Base-by-base conservation (phyloP, 495 filamentous ascomycete genomes). In the Penicillium paxilli region DNA sequence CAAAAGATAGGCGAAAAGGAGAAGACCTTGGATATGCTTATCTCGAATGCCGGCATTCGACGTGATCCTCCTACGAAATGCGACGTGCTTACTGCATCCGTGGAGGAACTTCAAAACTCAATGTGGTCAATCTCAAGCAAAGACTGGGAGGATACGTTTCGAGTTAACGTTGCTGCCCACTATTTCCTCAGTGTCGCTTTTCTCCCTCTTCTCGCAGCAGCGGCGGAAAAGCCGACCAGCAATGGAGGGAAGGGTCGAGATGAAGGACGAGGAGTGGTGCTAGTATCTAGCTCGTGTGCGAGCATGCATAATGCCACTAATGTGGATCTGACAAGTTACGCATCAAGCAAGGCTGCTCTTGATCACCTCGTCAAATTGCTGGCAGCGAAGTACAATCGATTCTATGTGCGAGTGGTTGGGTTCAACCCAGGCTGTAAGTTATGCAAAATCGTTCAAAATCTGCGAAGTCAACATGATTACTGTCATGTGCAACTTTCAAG, bases 231-330 rank as follows among this genome's bases (percentile, higher is more conserved):
- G 3, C 10, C 42, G 8, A 22, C 55, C 11, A 22, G 14, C 0
- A 23, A 35, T 25, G 57, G 59, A 6, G 25, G 46, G 19, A 66
- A 55, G 38, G 72, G 70, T 0, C 47, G 52, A n/a, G 67, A 64
- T 44, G 50, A 72, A 21, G 75, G 75, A 12, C 57, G 73, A 32
- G 75, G 75, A 3, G 74, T 75, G 1, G 55, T 78, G 3, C 55
- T 77, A 1, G 53, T 78, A 0, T 76, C 73, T 1, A 75, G 72
- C 44, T 73, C 68, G 2, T 77, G 74, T 51, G 75, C 75, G 19
- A 76, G 73, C 57, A 70, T 78, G 66, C 75, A 78, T 19, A 78
- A 78, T 53, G 73, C 58, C 1, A 76, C 75, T 3, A 78, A 78
- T 59, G 66, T 78, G 7, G 75, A 78, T 49, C 58, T 78, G 37